Conservation (phyloP, 2,329 filamentous ascomycete genomes). For the Alternaria triticina region DNA sequence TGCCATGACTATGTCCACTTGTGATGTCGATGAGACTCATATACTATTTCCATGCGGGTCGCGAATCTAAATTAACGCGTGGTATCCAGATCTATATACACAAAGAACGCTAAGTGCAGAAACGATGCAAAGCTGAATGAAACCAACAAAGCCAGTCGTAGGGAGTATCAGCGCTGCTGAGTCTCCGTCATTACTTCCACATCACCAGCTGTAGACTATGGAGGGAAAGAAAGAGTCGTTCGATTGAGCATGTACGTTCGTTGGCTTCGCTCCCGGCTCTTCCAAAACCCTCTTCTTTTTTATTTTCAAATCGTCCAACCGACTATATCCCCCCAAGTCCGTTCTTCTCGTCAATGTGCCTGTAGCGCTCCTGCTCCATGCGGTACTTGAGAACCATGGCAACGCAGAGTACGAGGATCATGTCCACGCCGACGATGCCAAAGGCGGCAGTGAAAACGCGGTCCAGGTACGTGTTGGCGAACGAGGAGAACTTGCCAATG, state of each 20-base stretch:
- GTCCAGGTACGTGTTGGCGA: slow-evolving; percentile 75
- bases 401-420: slow-evolving; percentile 71
- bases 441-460: slow-evolving; percentile 80
- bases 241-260: slow-evolving; percentile 21
- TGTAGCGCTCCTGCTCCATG: slow-evolving; percentile 79
- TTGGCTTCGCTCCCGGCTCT: slow-evolving; percentile 11
- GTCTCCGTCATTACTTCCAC: not conserved
- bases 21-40: not conserved
- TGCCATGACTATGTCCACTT: not conserved
- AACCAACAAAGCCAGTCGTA: not conserved
- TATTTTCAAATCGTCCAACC: not conserved
- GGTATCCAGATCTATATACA: slow-evolving; percentile 12
- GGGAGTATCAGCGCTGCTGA: slow-evolving; percentile 7
- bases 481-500: slow-evolving; percentile 69
- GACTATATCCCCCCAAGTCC: slow-evolving; percentile 37
- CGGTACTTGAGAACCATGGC: slow-evolving; percentile 81
- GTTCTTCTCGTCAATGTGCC: slow-evolving; percentile 80
- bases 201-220: slow-evolving; percentile 7
- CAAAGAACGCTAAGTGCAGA: slow-evolving; percentile 28
- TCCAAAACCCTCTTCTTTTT: slow-evolving; percentile 22
- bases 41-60: not conserved
- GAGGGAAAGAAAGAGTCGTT: slow-evolving; percentile 30
- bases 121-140: not conserved
- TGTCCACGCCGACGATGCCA: slow-evolving; percentile 75
- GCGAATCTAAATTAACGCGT: not conserved